phyloP scores from a whole-genome alignment of 768 basidiomycete species.

The Amanita polypyramis region DNA sequence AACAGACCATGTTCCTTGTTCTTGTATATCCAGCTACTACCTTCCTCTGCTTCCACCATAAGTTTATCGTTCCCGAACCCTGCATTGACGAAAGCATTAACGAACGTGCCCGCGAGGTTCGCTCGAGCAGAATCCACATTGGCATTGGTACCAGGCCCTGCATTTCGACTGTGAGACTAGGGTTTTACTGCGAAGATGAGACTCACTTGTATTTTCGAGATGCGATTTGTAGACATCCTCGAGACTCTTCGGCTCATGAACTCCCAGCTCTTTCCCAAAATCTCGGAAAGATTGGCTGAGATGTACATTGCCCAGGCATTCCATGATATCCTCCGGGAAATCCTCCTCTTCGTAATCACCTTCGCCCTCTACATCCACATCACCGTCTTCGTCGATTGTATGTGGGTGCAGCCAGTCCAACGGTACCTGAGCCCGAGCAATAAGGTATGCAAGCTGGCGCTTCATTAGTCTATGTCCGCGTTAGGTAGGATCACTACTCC shows the following conservation, averaged over 20 bases:
- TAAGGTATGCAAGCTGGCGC: constrained; percentile 87
- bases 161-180: not conserved
- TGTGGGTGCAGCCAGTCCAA: constrained; percentile 77
- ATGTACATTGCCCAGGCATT: constrained; percentile 78
- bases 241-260: constrained; percentile 78
- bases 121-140: constrained; percentile 90
- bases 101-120: constrained; percentile 93
- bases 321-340: constrained; percentile 71
- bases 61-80: constrained; percentile 98
- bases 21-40: constrained; percentile 98
- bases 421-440: constrained; percentile 87
- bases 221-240: constrained; percentile 98
- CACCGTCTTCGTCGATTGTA: constrained; percentile 37
- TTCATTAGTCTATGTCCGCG: constrained; percentile 60
- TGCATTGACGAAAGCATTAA: constrained; percentile 98
- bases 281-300: constrained; percentile 78
- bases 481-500: not conserved
- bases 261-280: constrained; percentile 91
- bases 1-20: constrained; percentile 93
- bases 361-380: constrained; percentile 36
- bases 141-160: constrained; percentile 56
- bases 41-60: constrained; percentile 94
- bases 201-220: constrained; percentile 76
- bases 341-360: constrained; percentile 52
- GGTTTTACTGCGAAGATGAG: not conserved